Evolutionary conservation across 2,329 filamentous ascomycete species (phyloP), one percentile per base, ranked within the genome.

Genomic region (Ophiocordyceps polyrhachis-furcata): DNA sequence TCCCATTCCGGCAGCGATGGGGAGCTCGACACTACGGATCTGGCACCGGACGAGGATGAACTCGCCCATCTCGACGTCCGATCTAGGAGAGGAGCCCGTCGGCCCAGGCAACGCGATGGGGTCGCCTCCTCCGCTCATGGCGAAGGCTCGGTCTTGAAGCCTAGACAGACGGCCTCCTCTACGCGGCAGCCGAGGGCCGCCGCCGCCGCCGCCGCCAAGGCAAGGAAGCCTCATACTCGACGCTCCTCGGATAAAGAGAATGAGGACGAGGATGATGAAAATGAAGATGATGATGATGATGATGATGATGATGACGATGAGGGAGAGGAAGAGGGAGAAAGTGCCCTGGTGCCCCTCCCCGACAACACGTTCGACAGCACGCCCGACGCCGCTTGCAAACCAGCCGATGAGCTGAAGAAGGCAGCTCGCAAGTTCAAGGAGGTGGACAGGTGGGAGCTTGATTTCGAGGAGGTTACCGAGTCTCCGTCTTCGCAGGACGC

Each of bases 361-460:
- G 69, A 73, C 35, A 64, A 71, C 43, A 66, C 63, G 0, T 64
- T 68, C 52, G 64, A 60, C 15, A 49, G 49, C 53, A 60, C 54
- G 51, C 59, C 51, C 37, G 63, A 54, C 55, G 57, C 62, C 7
- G 13, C 23, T 55, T 56, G 62, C 8, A 20, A 19, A 5, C 55
- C 69, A 42, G 62, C 69, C 21, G 59, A 70, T 40, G 75, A 78
- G 63, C 62, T 83, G 48, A 73, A 73, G 58, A 64, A 68, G 43
- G 73, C 75, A 38, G 66, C 66, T 11, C 69, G 65, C 55, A 81
- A 81, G 59, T 83, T 83, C 53, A 68, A 73, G 56, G 78, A 82
- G 59, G 79, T 83, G 38, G 79, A 83, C 56, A 65, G 70, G 59
- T 83, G 77, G 76, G 68, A 79, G 60, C 61, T 83, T 48, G 74